Conservation (phyloP, 2,329 filamentous ascomycete species). For the Pseudopyricularia javanii region DNA sequence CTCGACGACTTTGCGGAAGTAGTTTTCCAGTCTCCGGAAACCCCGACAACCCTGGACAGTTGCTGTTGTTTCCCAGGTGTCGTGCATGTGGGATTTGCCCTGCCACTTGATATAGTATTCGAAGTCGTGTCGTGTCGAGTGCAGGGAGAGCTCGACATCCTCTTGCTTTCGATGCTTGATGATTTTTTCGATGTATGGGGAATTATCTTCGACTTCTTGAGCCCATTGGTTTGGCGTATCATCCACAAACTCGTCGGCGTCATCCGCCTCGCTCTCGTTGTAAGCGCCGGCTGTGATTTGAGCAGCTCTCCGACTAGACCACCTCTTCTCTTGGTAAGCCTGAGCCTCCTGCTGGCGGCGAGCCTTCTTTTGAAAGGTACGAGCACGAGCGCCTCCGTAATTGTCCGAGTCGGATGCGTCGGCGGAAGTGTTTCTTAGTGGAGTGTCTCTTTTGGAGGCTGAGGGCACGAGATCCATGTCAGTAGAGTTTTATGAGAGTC, state of each 20-base stretch:
- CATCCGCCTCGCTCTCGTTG: conserved; percentile 54
- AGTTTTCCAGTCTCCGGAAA: conserved; percentile 85
- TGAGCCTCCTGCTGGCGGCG: conserved; percentile 60
- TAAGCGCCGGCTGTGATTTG: conserved; percentile 53
- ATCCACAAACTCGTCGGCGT: conserved; percentile 55
- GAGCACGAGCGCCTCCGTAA: conserved; percentile 66
- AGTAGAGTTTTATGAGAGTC: conserved; percentile 6
- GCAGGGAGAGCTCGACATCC: conserved; percentile 44
- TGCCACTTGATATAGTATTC: conserved; percentile 97
- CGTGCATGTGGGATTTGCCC: conserved; percentile 85
- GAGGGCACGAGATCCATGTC: conserved; percentile 1
- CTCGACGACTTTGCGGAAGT: conserved; percentile 72
- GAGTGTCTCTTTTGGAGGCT: conserved; percentile 52
- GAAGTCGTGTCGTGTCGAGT: conserved; percentile 60
- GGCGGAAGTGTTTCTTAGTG: conserved; percentile 37
- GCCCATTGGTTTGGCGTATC: conserved; percentile 59
- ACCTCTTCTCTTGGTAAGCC: conserved; percentile 70
- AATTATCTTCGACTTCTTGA: conserved; percentile 60
- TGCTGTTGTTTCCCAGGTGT: conserved; percentile 82
- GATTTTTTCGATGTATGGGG: conserved; percentile 81
- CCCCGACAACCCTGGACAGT: conserved; percentile 67
- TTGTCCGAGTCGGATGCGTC: conserved; percentile 60
- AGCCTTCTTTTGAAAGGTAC: conserved; percentile 62
- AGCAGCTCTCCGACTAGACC: conserved; percentile 76
- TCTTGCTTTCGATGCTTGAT: conserved; percentile 75